Evolutionary conservation across 116 monocot genomes (phyloP).

Genomic region (Cymodocea nodosa): DNA sequence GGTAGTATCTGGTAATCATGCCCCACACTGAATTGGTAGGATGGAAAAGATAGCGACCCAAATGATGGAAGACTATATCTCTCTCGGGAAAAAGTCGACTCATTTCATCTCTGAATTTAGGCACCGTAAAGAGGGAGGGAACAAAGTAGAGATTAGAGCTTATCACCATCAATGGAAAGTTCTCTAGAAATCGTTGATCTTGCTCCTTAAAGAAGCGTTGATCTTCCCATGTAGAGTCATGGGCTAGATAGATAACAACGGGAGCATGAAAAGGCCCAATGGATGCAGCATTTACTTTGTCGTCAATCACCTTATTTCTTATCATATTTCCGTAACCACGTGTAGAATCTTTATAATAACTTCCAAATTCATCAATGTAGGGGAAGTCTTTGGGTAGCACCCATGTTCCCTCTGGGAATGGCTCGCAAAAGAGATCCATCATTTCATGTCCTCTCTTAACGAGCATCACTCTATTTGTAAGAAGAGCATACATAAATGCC

Average conservation of each 20-base stretch:
- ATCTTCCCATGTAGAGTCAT: slow-evolving; percentile 15
- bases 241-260: slow-evolving; percentile 16
- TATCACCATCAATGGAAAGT: slow-evolving; percentile 19
- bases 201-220: slow-evolving; percentile 23
- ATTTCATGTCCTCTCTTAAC: slow-evolving; percentile 12
- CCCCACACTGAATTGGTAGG: no score
- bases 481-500: no score
- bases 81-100: slow-evolving; percentile 19
- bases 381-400: no score
- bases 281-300: not conserved
- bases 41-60: no score
- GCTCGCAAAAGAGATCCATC: slow-evolving; percentile 35
- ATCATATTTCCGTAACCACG: slow-evolving; percentile 16
- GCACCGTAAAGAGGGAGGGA: slow-evolving; percentile 18
- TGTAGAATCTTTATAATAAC: not conserved
- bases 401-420: no score
- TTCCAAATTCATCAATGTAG: not conserved
- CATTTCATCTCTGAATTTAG: slow-evolving; percentile 16
- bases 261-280: not conserved
- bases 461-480: slow-evolving; percentile 22
- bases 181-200: slow-evolving; percentile 14
- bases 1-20: no score
- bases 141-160: slow-evolving; percentile 22
- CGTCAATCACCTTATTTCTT: not conserved
- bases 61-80: no score